Evolutionary conservation across 2,329 filamentous ascomycete species (phyloP), one percentile per base, ranked within the genome.

Genomic region (Trichoderma breve): DNA sequence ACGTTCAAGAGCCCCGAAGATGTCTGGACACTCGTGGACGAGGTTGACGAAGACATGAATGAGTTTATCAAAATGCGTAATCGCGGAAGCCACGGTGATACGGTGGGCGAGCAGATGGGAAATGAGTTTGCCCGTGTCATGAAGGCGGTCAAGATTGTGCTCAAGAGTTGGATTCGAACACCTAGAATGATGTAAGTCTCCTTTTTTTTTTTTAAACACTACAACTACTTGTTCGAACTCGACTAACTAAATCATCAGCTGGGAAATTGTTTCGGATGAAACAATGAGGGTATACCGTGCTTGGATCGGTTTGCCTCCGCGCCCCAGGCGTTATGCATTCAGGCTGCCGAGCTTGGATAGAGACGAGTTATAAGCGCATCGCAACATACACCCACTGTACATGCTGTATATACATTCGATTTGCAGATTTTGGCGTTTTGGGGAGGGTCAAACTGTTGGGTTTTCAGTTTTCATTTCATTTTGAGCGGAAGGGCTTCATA

Each of bases 141-240:
- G 77, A 84, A 86, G 72, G 90, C 90, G 0, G 84, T 89, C 62
- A 86, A 88, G 75, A 89, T 90, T 76, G 90, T 98, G 2, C 28
- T 96, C 9, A 86, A 81, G 74, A 88, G 88, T 73, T 99, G 94
- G 93, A 70, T 90, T 6, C 82, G 85, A 26, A 84, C 94, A 62
- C 95, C 95, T 0, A 84, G 82, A 60, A 87, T 87, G 73, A 71
- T 92, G 92, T 96, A 87, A 89, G 93, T 89, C 73, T 51, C 21
- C 30, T 21, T 32, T 32, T 6, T 11, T 15, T 12, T 24, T 18
- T 24, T 24, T n/a, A n/a, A 24, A 26, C 6, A 9, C 34, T 26
- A 24, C 28, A 62, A 18, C 18, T n/a, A 8, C 8, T 1, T 62
- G 26, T 24, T 11, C 14, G 15, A 32, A 18, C 14, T 34, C 9